phyloP scores from a whole-genome alignment of 1,284 basidiomycete genomes.

The Psilocybe mexicana region DNA sequence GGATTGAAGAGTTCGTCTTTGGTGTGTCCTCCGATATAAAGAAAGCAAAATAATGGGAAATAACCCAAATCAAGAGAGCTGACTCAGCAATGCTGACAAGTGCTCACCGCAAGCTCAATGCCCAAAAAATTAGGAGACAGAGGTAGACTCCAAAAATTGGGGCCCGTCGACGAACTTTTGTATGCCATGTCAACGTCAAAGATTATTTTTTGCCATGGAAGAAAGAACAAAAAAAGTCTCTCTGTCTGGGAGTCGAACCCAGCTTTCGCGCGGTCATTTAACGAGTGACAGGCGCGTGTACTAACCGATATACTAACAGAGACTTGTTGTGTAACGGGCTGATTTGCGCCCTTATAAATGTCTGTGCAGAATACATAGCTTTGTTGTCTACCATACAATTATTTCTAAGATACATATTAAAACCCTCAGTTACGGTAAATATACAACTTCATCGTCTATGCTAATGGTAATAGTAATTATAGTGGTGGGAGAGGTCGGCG shows the following conservation, averaged over 20 bases:
- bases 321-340: neutral
- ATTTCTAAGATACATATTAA: conserved; percentile 1
- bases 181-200: too few relatives aligned
- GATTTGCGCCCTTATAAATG: too few relatives aligned
- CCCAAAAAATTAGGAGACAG: too few relatives aligned
- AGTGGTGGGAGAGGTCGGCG: conserved; percentile 18
- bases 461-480: neutral
- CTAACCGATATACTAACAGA: conserved; percentile 22
- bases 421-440: neutral
- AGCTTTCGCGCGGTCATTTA: conserved; percentile 17
- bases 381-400: neutral
- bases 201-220: neutral
- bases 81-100: too few relatives aligned
- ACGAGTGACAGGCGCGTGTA: conserved; percentile 19
- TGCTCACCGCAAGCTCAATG: too few relatives aligned
- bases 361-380: too few relatives aligned
- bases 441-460: neutral
- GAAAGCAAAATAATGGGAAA: conserved; percentile 1
- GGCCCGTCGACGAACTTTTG: too few relatives aligned
- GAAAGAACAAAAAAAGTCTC: conserved; percentile 10
- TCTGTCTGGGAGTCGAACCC: conserved; percentile 22
- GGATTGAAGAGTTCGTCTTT: neutral
- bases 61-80: neutral
- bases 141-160: too few relatives aligned
- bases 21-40: neutral